Evolutionary conservation across 495 filamentous ascomycete species (phyloP).

Genomic region (Penicillium dipodomyicola): DNA sequence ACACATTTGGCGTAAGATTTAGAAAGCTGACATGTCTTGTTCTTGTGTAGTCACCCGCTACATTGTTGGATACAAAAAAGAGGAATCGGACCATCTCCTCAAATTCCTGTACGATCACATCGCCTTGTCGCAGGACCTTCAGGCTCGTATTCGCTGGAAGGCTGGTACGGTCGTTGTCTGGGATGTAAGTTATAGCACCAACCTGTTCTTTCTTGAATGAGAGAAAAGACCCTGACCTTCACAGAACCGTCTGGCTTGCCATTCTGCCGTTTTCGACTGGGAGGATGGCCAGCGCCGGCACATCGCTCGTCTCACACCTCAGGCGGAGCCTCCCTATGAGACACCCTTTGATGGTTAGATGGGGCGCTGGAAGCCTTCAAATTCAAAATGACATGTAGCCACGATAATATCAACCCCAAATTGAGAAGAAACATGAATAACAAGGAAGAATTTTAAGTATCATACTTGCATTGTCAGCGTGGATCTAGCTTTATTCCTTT

Average conservation of each 20-base stretch:
- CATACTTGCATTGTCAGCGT: not conserved
- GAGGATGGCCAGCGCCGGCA: conserved; percentile 75
- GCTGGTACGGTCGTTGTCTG: conserved; percentile 59
- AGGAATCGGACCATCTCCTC: conserved; percentile 64
- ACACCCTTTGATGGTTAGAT: conserved; percentile 50
- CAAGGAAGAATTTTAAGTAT: not conserved
- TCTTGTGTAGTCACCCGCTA: conserved; percentile 49
- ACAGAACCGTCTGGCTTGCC: conserved; percentile 69
- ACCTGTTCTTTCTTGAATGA: not conserved
- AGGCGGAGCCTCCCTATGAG: conserved; percentile 74
- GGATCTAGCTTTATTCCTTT: not conserved
- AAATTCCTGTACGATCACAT: conserved; percentile 67
- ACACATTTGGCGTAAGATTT: not conserved
- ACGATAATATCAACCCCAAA: not conserved
- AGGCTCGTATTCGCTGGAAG: conserved; percentile 57
- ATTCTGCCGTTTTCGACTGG: conserved; percentile 81
- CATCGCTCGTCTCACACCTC: conserved; percentile 79
- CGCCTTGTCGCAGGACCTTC: conserved; percentile 56
- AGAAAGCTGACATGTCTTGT: not conserved
- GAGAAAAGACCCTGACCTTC: conserved; percentile 9
- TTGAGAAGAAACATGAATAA: not conserved
- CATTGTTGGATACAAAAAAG: conserved; percentile 66
- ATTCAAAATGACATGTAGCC: not conserved
- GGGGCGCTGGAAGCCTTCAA: not conserved
- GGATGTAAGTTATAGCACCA: conserved; percentile 47